Percentiles rank a stretch among this genome's conserved stretches.
Conservation (phyloP, 2,329 filamentous ascomycete genomes). For the Fusarium paranaense region DNA sequence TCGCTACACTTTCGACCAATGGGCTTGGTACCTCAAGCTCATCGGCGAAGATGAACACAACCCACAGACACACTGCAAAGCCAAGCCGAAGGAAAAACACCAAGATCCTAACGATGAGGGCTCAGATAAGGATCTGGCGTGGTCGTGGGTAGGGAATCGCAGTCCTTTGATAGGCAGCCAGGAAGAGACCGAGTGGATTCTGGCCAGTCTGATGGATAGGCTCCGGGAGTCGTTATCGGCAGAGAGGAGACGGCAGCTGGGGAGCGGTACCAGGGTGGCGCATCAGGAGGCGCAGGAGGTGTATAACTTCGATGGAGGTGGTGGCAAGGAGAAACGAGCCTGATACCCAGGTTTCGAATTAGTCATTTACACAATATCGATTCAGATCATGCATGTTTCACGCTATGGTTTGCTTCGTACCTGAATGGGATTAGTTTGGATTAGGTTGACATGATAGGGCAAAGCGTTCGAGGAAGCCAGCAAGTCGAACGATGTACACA, state of each 20-base stretch:
- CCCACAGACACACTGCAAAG: conserved; percentile 61
- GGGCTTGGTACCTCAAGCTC: conserved; percentile 85
- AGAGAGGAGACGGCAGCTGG: conserved; percentile 27
- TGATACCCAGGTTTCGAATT: too few relatives aligned
- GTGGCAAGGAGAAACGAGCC: too few relatives aligned
- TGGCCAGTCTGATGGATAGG: conserved; percentile 70
- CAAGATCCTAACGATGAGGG: conserved; percentile 11
- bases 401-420: too few relatives aligned
- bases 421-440: too few relatives aligned
- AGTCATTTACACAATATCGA: too few relatives aligned
- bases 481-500: too few relatives aligned
- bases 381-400: too few relatives aligned
- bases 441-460: too few relatives aligned
- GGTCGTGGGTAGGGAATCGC: conserved; percentile 79
- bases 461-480: too few relatives aligned
- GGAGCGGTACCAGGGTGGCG: too few relatives aligned
- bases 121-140: conserved; percentile 52
- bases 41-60: conserved; percentile 73
- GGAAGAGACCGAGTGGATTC: conserved; percentile 78
- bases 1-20: conserved; percentile 84
- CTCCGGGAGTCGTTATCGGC: conserved; percentile 54
- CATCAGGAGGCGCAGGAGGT: too few relatives aligned
- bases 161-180: conserved; percentile 77
- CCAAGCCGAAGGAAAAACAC: conserved; percentile 42
- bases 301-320: too few relatives aligned